phyloP scores from a whole-genome alignment of 2,329 filamentous ascomycete genomes.

The Parascedosporium putredinis region DNA sequence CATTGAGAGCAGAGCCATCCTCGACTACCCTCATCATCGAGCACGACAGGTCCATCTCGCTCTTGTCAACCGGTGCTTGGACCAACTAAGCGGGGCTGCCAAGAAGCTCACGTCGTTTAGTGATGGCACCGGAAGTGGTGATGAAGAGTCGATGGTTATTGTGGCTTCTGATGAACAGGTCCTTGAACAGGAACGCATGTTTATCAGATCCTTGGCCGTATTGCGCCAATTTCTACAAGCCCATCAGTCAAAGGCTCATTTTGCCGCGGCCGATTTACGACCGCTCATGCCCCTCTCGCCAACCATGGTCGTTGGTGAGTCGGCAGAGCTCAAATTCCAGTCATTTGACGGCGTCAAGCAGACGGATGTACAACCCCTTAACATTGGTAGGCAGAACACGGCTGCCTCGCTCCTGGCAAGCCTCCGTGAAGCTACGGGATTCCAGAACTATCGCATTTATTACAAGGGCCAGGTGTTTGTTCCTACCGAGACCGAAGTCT shows the following conservation, averaged over 20 bases:
- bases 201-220: slow-evolving; percentile 58
- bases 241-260: slow-evolving; percentile 50
- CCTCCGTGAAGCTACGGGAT: slow-evolving; percentile 60
- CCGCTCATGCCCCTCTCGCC: slow-evolving; percentile 41
- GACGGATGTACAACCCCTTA: slow-evolving; percentile 50
- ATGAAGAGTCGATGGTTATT: slow-evolving; percentile 43
- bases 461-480: slow-evolving; percentile 57
- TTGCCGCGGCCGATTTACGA: slow-evolving; percentile 47
- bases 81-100: slow-evolving; percentile 57
- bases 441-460: slow-evolving; percentile 65
- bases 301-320: slow-evolving; percentile 48
- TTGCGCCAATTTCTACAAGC: slow-evolving; percentile 57
- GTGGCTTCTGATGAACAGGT: slow-evolving; percentile 34
- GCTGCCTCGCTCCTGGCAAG: slow-evolving; percentile 57
- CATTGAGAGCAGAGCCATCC: slow-evolving; percentile 45
- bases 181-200: slow-evolving; percentile 45
- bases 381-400: slow-evolving; percentile 62
- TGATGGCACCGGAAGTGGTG: slow-evolving; percentile 29
- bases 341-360: slow-evolving; percentile 53
- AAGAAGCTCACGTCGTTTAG: slow-evolving; percentile 39
- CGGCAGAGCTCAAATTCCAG: slow-evolving; percentile 62
- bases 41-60: slow-evolving; percentile 53
- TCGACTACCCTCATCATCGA: slow-evolving; percentile 35
- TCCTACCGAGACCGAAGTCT: slow-evolving; percentile 46
- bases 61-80: slow-evolving; percentile 63